Evolutionary conservation across 352 stramenopile genomes (phyloP).

Genomic region (Pythium brassicae): DNA sequence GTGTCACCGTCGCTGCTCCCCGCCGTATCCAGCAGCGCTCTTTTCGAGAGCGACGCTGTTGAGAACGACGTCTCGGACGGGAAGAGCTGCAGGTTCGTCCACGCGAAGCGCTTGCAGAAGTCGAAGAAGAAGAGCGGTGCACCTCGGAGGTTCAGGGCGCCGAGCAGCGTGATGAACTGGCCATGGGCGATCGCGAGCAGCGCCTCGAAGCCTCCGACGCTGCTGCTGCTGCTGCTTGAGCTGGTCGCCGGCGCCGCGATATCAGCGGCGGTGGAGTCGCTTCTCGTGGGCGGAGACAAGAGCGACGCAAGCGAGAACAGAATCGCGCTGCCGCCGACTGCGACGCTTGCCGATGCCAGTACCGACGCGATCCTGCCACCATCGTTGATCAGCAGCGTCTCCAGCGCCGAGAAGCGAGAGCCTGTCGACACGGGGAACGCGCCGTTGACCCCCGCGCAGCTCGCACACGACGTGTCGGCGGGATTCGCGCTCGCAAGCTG

Average conservation of each 20-base stretch:
- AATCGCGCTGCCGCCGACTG: slow-evolving; percentile 18
- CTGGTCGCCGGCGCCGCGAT: slow-evolving; percentile 5
- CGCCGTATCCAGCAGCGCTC: neutral
- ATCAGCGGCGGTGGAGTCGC: slow-evolving; percentile 5
- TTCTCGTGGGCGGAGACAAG: slow-evolving; percentile 9
- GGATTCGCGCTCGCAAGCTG: slow-evolving; percentile 12
- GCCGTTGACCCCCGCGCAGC: slow-evolving; percentile 41
- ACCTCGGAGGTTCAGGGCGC: slow-evolving; percentile 34
- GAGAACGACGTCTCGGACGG: neutral
- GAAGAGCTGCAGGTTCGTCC: slow-evolving; percentile 49
- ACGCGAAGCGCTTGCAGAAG: slow-evolving; percentile 44
- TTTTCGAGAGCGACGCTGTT: too few relatives aligned
- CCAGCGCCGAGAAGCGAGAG: slow-evolving; percentile 29
- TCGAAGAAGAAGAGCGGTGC: slow-evolving; percentile 37
- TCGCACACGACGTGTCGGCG: slow-evolving; percentile 19
- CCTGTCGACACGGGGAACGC: slow-evolving; percentile 33
- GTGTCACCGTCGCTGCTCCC: neutral
- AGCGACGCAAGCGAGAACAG: slow-evolving; percentile 16
- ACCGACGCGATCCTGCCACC: slow-evolving; percentile 24
- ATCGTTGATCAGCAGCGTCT: slow-evolving; percentile 40
- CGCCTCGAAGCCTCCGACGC: slow-evolving; percentile 31
- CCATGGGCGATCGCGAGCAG: slow-evolving; percentile 33
- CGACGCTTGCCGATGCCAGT: slow-evolving; percentile 27
- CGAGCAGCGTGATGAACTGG: slow-evolving; percentile 49
- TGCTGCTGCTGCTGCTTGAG: slow-evolving; percentile 2